phyloP scores from a whole-genome alignment of 192 early-diverging fungal genomes.

The Umbelopsis vinacea region DNA sequence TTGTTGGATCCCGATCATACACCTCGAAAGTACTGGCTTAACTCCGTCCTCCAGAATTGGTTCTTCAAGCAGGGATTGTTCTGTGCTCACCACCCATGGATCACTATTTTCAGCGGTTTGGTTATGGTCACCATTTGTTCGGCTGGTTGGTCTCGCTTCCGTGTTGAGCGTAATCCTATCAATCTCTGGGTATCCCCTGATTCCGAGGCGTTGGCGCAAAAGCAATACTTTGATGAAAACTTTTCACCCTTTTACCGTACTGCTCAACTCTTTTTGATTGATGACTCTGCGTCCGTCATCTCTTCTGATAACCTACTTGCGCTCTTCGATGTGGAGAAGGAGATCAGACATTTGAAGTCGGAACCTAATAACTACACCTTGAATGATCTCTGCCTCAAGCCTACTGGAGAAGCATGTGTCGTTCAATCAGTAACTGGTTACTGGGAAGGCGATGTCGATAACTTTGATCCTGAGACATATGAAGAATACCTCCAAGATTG shows the following conservation, averaged over 20 bases:
- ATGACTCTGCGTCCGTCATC: constrained; percentile 42
- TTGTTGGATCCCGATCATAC: constrained; percentile 52
- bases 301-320: constrained; percentile 45
- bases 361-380: constrained; percentile 43
- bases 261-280: constrained; percentile 59
- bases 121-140: constrained; percentile 54
- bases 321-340: constrained; percentile 55
- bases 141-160: constrained; percentile 59
- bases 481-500: constrained; percentile 49
- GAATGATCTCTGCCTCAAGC: constrained; percentile 63
- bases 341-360: constrained; percentile 48
- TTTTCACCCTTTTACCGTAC: constrained; percentile 74
- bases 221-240: constrained; percentile 63
- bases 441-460: constrained; percentile 56
- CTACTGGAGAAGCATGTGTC: constrained; percentile 61
- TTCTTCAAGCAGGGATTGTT: constrained; percentile 63
- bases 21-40: constrained; percentile 52
- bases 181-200: constrained; percentile 65
- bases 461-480: constrained; percentile 52
- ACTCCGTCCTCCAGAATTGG: constrained; percentile 55
- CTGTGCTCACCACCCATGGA: constrained; percentile 59
- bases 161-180: constrained; percentile 59
- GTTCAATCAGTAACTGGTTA: constrained; percentile 70
- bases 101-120: constrained; percentile 47
- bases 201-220: constrained; percentile 54